Conservation (phyloP, 306 rosid species). For the Begonia masoniana region DNA sequence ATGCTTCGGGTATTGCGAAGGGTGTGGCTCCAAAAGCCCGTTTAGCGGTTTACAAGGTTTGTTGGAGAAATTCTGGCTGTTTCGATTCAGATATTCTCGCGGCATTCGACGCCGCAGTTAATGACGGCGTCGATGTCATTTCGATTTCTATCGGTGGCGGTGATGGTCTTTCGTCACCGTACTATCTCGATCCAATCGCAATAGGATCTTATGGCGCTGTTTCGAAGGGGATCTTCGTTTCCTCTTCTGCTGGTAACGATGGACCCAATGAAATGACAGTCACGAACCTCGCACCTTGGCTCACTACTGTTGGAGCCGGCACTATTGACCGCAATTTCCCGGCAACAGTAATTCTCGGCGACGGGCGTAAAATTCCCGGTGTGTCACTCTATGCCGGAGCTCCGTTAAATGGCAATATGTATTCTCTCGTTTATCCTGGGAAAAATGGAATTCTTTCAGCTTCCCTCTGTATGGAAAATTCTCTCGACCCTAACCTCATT, state of each 20-base stretch:
- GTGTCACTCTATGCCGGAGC: slow-evolving; percentile 65
- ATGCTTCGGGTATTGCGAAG: slow-evolving; percentile 67
- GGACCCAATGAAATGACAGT: slow-evolving; percentile 80
- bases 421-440: slow-evolving; percentile 62
- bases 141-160: slow-evolving; percentile 84
- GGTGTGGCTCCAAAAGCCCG: slow-evolving; percentile 92
- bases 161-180: slow-evolving; percentile 61
- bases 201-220: slow-evolving; percentile 82
- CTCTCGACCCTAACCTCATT: slow-evolving; percentile 52
- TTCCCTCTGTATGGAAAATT: slow-evolving; percentile 75
- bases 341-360: slow-evolving; percentile 42
- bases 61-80: slow-evolving; percentile 83
- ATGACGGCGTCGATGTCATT: slow-evolving; percentile 75
- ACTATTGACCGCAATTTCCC: slow-evolving; percentile 87
- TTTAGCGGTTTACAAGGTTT: slow-evolving; percentile 69
- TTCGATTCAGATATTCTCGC: slow-evolving; percentile 78
- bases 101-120: slow-evolving; percentile 62
- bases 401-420: slow-evolving; percentile 48
- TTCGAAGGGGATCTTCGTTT: slow-evolving; percentile 56
- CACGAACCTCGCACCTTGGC: slow-evolving; percentile 76
- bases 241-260: slow-evolving; percentile 74
- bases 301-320: slow-evolving; percentile 82
- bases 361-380: slow-evolving; percentile 47
- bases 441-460: slow-evolving; percentile 48
- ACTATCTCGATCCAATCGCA: slow-evolving; percentile 79